Conservation (phyloP, 1,284 basidiomycete genomes). For the Gymnopus androsaceus region DNA sequence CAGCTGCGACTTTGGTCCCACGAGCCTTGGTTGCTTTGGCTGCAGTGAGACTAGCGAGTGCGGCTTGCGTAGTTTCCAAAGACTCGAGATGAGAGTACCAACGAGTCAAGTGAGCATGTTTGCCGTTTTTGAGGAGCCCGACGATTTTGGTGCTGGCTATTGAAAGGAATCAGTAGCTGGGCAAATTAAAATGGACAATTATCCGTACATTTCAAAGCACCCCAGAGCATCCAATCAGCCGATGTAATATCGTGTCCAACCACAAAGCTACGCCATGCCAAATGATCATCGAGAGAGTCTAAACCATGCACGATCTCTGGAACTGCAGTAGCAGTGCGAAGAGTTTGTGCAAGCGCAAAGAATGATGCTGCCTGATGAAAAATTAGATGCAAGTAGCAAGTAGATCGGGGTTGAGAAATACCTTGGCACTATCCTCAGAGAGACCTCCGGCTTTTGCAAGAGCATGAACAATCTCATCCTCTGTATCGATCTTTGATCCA, state of each 20-base stretch:
- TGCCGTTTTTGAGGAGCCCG: conserved; percentile 83
- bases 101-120: conserved; percentile 81
- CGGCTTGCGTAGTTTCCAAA: conserved; percentile 69
- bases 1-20: conserved; percentile 76
- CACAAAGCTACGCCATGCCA: conserved; percentile 82
- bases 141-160: conserved; percentile 64
- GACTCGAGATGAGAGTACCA: conserved; percentile 88
- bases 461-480: conserved; percentile 64
- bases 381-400: not conserved
- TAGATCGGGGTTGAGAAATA: conserved; percentile 25
- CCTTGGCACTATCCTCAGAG: conserved; percentile 64
- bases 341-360: conserved; percentile 56
- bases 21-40: conserved; percentile 79
- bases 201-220: conserved; percentile 71
- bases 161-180: not conserved
- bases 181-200: not conserved
- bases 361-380: conserved; percentile 44
- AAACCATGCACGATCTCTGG: conserved; percentile 71
- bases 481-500: conserved; percentile 54
- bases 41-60: conserved; percentile 54
- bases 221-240: conserved; percentile 86
- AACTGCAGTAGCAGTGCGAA: conserved; percentile 60
- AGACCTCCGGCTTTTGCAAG: conserved; percentile 63
- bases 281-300: conserved; percentile 79
- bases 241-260: conserved; percentile 71